phyloP scores from a whole-genome alignment of 805 yeast genomes.

The Candida maltosa region DNA sequence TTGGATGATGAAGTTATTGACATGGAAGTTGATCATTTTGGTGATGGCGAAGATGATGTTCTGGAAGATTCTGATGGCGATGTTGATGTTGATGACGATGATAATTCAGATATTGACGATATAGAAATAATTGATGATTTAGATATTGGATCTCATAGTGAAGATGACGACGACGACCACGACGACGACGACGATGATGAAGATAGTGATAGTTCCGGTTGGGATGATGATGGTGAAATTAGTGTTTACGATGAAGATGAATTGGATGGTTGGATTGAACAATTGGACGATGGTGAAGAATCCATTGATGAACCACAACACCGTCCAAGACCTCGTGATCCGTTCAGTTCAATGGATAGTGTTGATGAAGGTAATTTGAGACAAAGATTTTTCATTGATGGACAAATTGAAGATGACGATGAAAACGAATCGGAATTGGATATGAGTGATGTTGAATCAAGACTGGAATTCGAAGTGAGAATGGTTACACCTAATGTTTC shows the following conservation, averaged over 20 bases:
- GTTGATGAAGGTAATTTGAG: constrained; percentile 4
- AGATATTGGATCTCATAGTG: constrained; percentile 20
- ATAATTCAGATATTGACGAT: constrained; percentile 21
- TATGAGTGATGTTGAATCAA: constrained; percentile 17
- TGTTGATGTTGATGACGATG: constrained; percentile 10
- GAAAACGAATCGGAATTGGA: constrained; percentile 17
- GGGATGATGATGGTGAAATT: constrained; percentile 22
- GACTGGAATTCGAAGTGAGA: constrained; percentile 17
- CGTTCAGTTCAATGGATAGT: constrained; percentile 1
- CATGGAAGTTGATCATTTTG: constrained; percentile 16
- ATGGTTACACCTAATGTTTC: constrained; percentile 9
- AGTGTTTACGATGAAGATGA: constrained; percentile 36
- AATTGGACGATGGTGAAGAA: constrained; percentile 27
- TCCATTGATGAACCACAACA: constrained; percentile 9
- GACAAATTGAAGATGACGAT: constrained; percentile 9
- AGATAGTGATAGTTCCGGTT: constrained; percentile 22
- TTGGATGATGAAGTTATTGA: constrained; percentile 45
- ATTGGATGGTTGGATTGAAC: constrained; percentile 40
- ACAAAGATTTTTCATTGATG: constrained; percentile 2
- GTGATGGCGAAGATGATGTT: constrained; percentile 10
- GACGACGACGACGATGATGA: constrained; percentile 22
- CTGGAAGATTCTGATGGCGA: constrained; percentile 14
- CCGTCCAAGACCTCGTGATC: neutral
- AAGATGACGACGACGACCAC: constrained; percentile 26
- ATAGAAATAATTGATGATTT: constrained; percentile 35